phyloP scores from a whole-genome alignment of 208 protist genomes.

The Crithidia acanthocephali region DNA sequence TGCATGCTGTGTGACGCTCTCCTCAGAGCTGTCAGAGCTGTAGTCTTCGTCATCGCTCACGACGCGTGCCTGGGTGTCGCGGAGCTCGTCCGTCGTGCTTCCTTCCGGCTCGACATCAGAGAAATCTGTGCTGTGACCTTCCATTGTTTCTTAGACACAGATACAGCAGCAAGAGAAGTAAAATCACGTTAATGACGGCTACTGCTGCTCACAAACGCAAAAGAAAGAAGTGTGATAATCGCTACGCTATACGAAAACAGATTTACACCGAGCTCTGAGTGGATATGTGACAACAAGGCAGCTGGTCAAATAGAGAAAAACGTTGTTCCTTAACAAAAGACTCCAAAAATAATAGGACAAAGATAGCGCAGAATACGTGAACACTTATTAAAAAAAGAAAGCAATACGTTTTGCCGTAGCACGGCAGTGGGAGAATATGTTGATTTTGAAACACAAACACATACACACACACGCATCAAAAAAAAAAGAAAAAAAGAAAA shows the following conservation, averaged over 20 bases:
- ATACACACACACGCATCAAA: too few relatives aligned
- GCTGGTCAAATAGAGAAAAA: neutral
- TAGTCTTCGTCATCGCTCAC: constrained; percentile 36
- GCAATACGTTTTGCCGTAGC: too few relatives aligned
- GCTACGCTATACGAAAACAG: neutral
- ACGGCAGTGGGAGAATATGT: too few relatives aligned
- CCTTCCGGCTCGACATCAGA: constrained; percentile 24
- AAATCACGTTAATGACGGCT: too few relatives aligned
- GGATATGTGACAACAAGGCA: neutral
- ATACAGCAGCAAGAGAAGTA: neutral
- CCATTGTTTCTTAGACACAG: neutral
- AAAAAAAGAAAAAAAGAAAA: constrained; percentile 4
- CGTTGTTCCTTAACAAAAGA: too few relatives aligned
- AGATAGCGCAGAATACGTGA: too few relatives aligned
- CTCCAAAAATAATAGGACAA: too few relatives aligned
- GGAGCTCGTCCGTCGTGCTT: neutral
- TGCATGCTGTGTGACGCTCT: neutral
- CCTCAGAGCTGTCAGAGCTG: constrained; percentile 39
- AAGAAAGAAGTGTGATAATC: neutral
- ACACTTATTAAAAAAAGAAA: too few relatives aligned
- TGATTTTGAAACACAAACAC: too few relatives aligned
- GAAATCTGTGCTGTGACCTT: neutral
- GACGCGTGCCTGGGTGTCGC: constrained; percentile 13
- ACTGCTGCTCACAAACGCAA: too few relatives aligned
- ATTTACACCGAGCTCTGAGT: neutral